Evolutionary conservation across 2,329 filamentous ascomycete species (phyloP).

Genomic region (Pestalotiopsis sp.): DNA sequence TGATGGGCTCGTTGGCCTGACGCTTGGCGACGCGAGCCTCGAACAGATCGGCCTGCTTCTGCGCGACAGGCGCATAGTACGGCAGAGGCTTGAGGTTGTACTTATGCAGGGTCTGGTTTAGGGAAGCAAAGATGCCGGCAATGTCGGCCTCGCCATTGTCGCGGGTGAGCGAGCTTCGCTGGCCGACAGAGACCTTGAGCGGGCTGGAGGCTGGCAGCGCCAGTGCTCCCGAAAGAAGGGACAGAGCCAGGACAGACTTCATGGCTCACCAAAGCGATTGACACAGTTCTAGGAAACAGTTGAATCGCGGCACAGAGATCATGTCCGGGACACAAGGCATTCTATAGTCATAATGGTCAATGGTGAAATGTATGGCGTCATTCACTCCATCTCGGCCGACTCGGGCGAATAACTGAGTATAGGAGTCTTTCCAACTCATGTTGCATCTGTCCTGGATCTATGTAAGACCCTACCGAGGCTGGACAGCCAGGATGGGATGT

Average conservation of each 20-base stretch:
- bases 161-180: background rate
- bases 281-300: too few species aligned
- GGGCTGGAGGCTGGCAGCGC: conserved; percentile 1
- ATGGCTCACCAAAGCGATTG: background rate
- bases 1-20: background rate
- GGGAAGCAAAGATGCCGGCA: conserved; percentile 4
- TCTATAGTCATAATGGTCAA: background rate
- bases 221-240: conserved; percentile 3
- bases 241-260: conserved; percentile 1
- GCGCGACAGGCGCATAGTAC: conserved; percentile 8
- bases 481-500: background rate
- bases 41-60: background rate
- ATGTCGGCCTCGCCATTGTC: conserved; percentile 7
- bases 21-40: background rate
- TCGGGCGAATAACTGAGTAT: background rate
- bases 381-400: background rate
- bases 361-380: background rate
- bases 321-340: background rate
- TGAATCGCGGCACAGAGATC: background rate
- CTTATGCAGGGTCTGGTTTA: conserved; percentile 6
- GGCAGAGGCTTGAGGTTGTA: conserved; percentile 6
- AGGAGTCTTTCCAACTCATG: background rate
- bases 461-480: background rate
- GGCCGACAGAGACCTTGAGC: background rate
- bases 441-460: background rate